phyloP scores from a whole-genome alignment of 495 filamentous ascomycete species.

The Penicillium goetzii region DNA sequence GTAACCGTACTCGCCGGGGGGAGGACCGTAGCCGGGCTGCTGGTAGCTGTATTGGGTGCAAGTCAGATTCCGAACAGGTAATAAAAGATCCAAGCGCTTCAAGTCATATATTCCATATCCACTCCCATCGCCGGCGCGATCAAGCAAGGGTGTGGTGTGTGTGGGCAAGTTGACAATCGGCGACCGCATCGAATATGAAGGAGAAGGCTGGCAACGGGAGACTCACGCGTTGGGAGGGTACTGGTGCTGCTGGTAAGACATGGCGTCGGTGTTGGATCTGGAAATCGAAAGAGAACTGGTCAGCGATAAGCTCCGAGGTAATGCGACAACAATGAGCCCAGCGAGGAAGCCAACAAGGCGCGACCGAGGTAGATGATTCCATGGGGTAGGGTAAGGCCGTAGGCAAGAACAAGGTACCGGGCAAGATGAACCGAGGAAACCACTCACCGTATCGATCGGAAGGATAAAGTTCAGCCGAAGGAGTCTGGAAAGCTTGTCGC shows the following conservation, averaged over 20 bases:
- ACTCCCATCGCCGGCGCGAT: background rate
- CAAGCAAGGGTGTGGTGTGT: background rate
- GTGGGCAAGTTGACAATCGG: background rate
- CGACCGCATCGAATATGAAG: background rate
- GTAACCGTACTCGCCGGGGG: slow-evolving; percentile 11
- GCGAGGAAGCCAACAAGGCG: background rate
- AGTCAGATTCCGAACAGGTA: slow-evolving; percentile 2
- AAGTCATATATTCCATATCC: background rate
- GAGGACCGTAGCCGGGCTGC: slow-evolving; percentile 12
- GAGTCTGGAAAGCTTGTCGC: background rate
- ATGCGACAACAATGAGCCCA: slow-evolving; percentile 2
- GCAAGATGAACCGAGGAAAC: background rate
- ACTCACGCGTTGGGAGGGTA: slow-evolving; percentile 27
- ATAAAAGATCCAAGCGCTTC: background rate
- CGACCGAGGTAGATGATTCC: background rate
- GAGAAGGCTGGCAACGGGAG: background rate
- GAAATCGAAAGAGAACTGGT: slow-evolving; percentile 6
- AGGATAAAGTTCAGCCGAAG: slow-evolving; percentile 6
- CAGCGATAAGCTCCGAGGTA: slow-evolving; percentile 5
- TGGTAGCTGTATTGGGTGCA: slow-evolving; percentile 14
- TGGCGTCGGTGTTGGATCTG: slow-evolving; percentile 26
- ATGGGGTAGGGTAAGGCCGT: background rate
- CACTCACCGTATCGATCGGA: slow-evolving; percentile 16
- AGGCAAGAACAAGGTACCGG: background rate
- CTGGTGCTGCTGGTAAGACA: slow-evolving; percentile 50